Conservation (phyloP, 2,329 filamentous ascomycete genomes). For the Trichoderma endophyticum region DNA sequence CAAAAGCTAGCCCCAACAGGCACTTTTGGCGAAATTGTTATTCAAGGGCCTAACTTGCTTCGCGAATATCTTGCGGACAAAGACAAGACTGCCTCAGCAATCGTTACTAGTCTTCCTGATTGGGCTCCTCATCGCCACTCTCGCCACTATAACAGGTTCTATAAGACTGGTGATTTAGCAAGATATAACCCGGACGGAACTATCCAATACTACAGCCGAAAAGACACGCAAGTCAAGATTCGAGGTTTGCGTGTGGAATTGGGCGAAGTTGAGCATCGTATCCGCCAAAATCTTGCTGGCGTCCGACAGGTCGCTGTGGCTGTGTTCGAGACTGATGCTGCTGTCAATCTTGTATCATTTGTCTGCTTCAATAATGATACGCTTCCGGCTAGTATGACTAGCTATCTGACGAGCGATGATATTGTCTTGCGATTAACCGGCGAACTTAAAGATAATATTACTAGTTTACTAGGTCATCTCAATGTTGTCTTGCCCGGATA, state of each 20-base stretch:
- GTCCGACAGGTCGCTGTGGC: constrained; percentile 15
- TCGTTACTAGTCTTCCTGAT: not conserved
- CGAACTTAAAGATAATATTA: not conserved
- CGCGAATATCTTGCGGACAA: constrained; percentile 13
- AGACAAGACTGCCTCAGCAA: constrained; percentile 1
- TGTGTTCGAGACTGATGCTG: constrained; percentile 11
- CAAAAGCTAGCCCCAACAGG: constrained; percentile 9
- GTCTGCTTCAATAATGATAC: constrained; percentile 13
- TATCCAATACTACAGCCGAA: constrained; percentile 14
- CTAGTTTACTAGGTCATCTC: not conserved
- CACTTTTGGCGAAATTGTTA: constrained; percentile 13
- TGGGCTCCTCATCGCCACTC: constrained; percentile 6
- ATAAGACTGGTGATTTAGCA: constrained; percentile 14
- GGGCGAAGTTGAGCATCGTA: constrained; percentile 16
- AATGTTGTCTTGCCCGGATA: constrained; percentile 8
- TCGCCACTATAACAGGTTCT: constrained; percentile 4
- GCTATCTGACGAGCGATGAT: not conserved
- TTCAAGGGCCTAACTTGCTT: constrained; percentile 16
- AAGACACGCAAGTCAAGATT: constrained; percentile 18
- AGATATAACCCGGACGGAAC: constrained; percentile 14
- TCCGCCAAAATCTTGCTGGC: not conserved
- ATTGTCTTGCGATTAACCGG: not conserved
- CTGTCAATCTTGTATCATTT: constrained; percentile 6
- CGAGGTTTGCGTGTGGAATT: constrained; percentile 17
- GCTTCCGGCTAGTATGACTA: constrained; percentile 4